Evolutionary conservation across 768 basidiomycete species (phyloP).

Genomic region (Cyclocybe aegerita): DNA sequence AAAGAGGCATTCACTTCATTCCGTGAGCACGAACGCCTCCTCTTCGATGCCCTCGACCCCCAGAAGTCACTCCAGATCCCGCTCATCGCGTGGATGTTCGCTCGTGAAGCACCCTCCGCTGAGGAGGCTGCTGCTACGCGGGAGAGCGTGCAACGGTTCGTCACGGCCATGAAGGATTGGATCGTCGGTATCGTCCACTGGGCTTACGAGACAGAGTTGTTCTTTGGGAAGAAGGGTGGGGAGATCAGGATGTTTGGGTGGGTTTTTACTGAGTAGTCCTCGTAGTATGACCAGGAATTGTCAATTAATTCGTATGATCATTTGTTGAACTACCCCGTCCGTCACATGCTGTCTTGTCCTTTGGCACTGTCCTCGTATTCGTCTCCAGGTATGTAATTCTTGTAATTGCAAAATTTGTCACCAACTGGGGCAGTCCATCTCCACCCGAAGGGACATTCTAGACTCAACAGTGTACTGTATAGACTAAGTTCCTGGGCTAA

Average conservation of each 20-base stretch:
- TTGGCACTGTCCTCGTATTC: too few species aligned
- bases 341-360: too few species aligned
- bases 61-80: constrained; percentile 11
- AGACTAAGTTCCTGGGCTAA: too few species aligned
- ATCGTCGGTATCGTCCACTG: constrained; percentile 62
- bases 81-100: constrained; percentile 12
- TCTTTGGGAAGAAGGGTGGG: constrained; percentile 55
- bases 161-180: constrained; percentile 53
- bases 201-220: constrained; percentile 63
- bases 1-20: constrained; percentile 38
- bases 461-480: too few species aligned
- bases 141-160: constrained; percentile 29
- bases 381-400: too few species aligned
- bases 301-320: too few species aligned
- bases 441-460: too few species aligned
- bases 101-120: constrained; percentile 5
- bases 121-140: constrained; percentile 12
- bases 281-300: too few species aligned
- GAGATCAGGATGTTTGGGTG: constrained; percentile 62
- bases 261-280: constrained; percentile 46
- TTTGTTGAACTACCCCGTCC: too few species aligned
- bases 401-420: too few species aligned
- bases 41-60: constrained; percentile 16
- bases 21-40: constrained; percentile 21
- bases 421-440: too few species aligned